phyloP scores from a whole-genome alignment of 116 monocot genomes.

The Trichopus zeylanicus region DNA sequence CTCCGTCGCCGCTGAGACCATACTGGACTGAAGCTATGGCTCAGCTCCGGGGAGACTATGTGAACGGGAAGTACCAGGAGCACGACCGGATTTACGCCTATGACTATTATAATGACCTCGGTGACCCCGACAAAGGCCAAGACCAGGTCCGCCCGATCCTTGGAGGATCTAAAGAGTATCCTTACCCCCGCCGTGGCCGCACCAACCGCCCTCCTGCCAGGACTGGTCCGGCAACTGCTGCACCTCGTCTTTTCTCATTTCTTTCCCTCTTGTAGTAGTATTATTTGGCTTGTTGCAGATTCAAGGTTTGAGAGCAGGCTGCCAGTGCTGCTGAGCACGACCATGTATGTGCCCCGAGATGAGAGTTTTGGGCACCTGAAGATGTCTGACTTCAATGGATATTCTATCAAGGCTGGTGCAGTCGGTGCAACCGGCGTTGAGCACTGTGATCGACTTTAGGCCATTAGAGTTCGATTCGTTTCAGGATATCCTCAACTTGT shows the following conservation, averaged over 20 bases:
- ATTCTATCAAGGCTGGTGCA: constrained; percentile 25
- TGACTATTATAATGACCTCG: constrained; percentile 69
- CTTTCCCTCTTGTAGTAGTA: too few species aligned
- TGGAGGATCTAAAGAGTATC: constrained; percentile 35
- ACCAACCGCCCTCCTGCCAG: constrained; percentile 41
- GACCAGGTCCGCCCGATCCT: constrained; percentile 33
- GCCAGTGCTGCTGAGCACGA: not conserved
- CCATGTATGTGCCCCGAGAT: too few species aligned
- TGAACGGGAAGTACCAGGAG: constrained; percentile 9
- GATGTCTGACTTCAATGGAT: constrained; percentile 17
- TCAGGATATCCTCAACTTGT: too few species aligned
- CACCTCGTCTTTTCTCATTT: not conserved
- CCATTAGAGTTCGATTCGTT: constrained; percentile 27
- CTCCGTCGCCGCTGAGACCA: constrained; percentile 14
- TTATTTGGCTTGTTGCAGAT: constrained; percentile 2
- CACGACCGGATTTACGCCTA: constrained; percentile 71
- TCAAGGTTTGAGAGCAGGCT: constrained; percentile 10
- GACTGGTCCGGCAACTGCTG: constrained; percentile 17
- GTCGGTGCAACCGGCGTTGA: constrained; percentile 7
- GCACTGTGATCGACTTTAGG: constrained; percentile 11
- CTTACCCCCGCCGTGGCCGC: constrained; percentile 66
- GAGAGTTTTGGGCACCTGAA: constrained; percentile 28
- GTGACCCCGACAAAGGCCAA: constrained; percentile 17
- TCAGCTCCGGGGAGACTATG: constrained; percentile 31
- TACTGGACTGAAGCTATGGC: constrained; percentile 30